Conservation (phyloP, 2,329 filamentous ascomycete species). For the Gremmenia infestans region DNA sequence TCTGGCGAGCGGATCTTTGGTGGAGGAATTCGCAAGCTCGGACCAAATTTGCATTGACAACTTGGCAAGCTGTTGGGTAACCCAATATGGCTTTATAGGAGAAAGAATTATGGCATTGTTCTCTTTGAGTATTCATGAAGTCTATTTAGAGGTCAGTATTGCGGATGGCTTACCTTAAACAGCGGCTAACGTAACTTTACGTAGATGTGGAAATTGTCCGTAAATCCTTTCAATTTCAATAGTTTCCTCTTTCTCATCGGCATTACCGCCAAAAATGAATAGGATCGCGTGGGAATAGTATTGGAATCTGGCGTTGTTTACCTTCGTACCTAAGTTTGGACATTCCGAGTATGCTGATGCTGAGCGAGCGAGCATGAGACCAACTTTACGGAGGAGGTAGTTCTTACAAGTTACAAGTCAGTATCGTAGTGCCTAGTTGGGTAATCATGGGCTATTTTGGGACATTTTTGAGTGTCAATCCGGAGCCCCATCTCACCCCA, state of each 20-base stretch:
- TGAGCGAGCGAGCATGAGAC: too few species aligned
- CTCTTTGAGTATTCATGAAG: conserved; percentile 68
- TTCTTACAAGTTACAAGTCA: too few species aligned
- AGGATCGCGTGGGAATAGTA: not conserved
- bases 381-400: too few species aligned
- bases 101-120: conserved; percentile 95
- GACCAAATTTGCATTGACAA: conserved; percentile 82
- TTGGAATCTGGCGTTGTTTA: too few species aligned
- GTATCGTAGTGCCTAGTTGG: too few species aligned
- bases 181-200: not conserved
- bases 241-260: not conserved
- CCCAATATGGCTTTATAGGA: conserved; percentile 61
- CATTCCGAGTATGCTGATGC: too few species aligned
- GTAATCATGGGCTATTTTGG: too few species aligned
- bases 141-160: conserved; percentile 71
- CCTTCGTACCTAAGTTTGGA: too few species aligned
- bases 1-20: conserved; percentile 57
- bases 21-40: conserved; percentile 79
- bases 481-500: not conserved
- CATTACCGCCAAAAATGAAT: not conserved
- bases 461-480: too few species aligned
- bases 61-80: conserved; percentile 44
- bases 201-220: not conserved
- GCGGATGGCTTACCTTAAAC: not conserved
- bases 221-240: not conserved